Evolutionary conservation across 192 early-diverging fungal species (phyloP).

Genomic region (Ambispora gerdemannii): DNA sequence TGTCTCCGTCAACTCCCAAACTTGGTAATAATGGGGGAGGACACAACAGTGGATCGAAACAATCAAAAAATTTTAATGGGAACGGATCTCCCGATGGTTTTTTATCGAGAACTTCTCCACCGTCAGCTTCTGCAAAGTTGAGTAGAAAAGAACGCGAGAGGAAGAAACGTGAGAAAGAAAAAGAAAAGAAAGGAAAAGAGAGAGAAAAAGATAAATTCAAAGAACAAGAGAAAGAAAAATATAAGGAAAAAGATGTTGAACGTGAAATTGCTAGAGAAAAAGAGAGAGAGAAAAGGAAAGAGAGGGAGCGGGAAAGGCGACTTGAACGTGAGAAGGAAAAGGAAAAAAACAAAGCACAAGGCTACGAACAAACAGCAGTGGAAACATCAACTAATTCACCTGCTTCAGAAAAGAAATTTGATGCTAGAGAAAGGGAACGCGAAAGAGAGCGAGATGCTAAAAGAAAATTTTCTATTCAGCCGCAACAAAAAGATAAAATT

Average conservation of each 20-base stretch:
- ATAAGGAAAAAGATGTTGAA: neutral
- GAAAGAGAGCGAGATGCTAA: slow-evolving; percentile 2
- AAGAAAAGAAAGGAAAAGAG: slow-evolving; percentile 20
- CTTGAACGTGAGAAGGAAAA: slow-evolving; percentile 5
- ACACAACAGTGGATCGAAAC: neutral
- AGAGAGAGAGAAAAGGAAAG: slow-evolving; percentile 2
- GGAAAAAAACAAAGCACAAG: neutral
- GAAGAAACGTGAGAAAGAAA: slow-evolving; percentile 13
- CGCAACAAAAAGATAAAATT: slow-evolving; percentile 29
- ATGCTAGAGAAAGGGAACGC: neutral
- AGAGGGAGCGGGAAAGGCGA: slow-evolving; percentile 2
- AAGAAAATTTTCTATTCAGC: slow-evolving; percentile 29
- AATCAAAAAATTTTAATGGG: neutral
- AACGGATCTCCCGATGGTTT: no score
- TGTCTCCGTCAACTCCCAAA: slow-evolving; percentile 3
- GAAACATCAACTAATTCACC: neutral
- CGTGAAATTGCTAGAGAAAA: slow-evolving; percentile 9
- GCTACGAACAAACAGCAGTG: neutral
- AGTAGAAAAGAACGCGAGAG: slow-evolving; percentile 20
- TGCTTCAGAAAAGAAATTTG: neutral
- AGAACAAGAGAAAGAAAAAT: neutral
- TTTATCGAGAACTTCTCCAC: no score
- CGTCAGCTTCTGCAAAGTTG: neutral
- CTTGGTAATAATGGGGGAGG: neutral
- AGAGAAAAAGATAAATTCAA: slow-evolving; percentile 10